Evolutionary conservation across 2,329 filamentous ascomycete genomes (phyloP).

Genomic region (Epichloe baconii): DNA sequence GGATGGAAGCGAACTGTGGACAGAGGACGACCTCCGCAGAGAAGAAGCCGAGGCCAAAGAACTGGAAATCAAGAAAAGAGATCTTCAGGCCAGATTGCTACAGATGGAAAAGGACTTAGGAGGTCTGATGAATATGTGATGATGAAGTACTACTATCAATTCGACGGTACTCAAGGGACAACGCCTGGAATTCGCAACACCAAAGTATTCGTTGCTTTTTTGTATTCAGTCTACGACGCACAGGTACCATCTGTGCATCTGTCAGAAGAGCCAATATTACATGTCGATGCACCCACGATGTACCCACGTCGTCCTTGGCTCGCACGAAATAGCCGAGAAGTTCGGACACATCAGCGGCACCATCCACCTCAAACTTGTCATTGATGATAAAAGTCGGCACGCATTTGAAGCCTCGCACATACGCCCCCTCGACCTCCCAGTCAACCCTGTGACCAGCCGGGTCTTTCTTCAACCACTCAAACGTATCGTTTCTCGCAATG

Average conservation of each 20-base stretch:
- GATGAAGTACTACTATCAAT: not conserved
- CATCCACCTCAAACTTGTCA: constrained; percentile 49
- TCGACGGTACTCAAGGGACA: not conserved
- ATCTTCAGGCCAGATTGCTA: constrained; percentile 38
- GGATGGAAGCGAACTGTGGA: constrained; percentile 37
- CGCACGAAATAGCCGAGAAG: constrained; percentile 55
- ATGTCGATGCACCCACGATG: not conserved
- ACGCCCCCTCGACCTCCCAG: constrained; percentile 37
- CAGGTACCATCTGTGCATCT: not conserved
- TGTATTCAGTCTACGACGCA: too few relatives aligned
- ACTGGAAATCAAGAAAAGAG: constrained; percentile 42
- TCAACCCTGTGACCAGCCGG: constrained; percentile 46
- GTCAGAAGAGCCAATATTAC: not conserved
- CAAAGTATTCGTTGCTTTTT: constrained; percentile 1
- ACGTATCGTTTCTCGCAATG: constrained; percentile 37
- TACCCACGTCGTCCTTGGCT: constrained; percentile 21
- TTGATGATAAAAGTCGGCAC: constrained; percentile 70
- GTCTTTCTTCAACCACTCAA: constrained; percentile 38
- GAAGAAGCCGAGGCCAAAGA: constrained; percentile 55
- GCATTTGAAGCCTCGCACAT: constrained; percentile 41
- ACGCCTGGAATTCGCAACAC: not conserved
- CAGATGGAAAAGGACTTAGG: constrained; percentile 44
- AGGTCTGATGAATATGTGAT: constrained; percentile 39
- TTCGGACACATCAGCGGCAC: constrained; percentile 55
- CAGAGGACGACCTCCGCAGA: constrained; percentile 52